phyloP scores from a whole-genome alignment of 2,329 filamentous ascomycete species.

The Periglandula ipomoeae region DNA sequence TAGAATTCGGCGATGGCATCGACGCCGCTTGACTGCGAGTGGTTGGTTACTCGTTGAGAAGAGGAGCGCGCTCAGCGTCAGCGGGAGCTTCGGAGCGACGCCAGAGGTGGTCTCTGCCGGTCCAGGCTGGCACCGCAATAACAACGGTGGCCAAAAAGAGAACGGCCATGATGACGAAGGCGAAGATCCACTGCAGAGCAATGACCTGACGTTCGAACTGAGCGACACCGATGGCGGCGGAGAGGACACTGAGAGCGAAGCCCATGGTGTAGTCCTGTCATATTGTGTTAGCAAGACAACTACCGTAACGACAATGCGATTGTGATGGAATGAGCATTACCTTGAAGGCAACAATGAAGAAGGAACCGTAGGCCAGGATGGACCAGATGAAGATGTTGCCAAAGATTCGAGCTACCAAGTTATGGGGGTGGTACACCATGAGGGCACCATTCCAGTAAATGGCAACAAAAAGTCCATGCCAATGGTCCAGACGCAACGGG shows the following conservation, averaged over 20 bases:
- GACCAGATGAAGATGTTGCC: conserved; percentile 87
- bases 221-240: conserved; percentile 65
- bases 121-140: conserved; percentile 55
- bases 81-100: conserved; percentile 28
- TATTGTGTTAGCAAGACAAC: not conserved
- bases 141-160: conserved; percentile 61
- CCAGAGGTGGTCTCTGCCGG: conserved; percentile 48
- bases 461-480: conserved; percentile 74
- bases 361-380: conserved; percentile 64
- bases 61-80: conserved; percentile 52
- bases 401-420: conserved; percentile 63
- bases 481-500: conserved; percentile 69
- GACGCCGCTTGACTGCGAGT: not conserved
- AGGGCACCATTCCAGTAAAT: conserved; percentile 87
- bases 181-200: conserved; percentile 88
- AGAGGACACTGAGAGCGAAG: conserved; percentile 64
- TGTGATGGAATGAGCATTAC: conserved; percentile 25
- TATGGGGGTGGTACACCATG: conserved; percentile 60
- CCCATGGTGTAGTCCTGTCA: conserved; percentile 64
- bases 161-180: conserved; percentile 70
- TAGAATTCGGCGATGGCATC: not conserved
- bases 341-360: conserved; percentile 67
- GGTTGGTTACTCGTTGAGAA: conserved; percentile 37
- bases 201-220: conserved; percentile 67
- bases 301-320: not conserved